Base-by-base conservation (phyloP, 805 yeast genomes). In the Schwanniomyces pseudopolymorphus region DNA sequence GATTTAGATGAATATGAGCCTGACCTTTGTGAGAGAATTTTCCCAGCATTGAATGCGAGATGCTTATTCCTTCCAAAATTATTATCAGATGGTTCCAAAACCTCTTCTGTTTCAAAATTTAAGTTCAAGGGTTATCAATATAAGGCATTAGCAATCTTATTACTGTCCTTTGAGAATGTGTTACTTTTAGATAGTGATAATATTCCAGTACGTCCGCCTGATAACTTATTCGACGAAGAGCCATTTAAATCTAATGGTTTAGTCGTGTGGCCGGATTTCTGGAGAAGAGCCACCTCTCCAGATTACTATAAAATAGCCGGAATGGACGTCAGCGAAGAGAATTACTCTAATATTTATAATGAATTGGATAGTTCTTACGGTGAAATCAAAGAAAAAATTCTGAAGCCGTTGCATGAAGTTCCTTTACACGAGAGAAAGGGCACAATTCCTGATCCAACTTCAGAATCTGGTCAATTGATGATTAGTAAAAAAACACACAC, bases 251-350 rank as follows among this genome's bases (percentile, higher is more conserved):
- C 66, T 11, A 63, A 67, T 33, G 86, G 87, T 3, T 62, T 85
- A 61, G 74, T 85, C 26, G 72, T 83, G 2, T 89, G 95, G 92
- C 95, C 96, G 1, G 96, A 89, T 64, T 89, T 83, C 63, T 89
- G 96, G 96, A 79, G 84, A 63, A 76, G 96, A 53, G 82, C 91
- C 5, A 87, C 91, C 1, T 79, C 87, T 1, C 96, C 96, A 5
- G 67, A 69, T 33, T 85, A 78, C 56, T 89, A 85, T 63, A 78
- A 80, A 25, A 81, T 89, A 52, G 88, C 88, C 0, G 87, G 81
- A 2, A 69, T 81, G 21, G 47, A 54, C 0, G 43, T 70, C 16
- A 62, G 71, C 43, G 51, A 55, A 26, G 49, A 51, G 2, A 53
- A 63, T 16, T 57, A 65, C n/a, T 52, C 60, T 24, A 72, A 70